phyloP scores from a whole-genome alignment of 2,329 filamentous ascomycete genomes.

The Cladosporium sp. region DNA sequence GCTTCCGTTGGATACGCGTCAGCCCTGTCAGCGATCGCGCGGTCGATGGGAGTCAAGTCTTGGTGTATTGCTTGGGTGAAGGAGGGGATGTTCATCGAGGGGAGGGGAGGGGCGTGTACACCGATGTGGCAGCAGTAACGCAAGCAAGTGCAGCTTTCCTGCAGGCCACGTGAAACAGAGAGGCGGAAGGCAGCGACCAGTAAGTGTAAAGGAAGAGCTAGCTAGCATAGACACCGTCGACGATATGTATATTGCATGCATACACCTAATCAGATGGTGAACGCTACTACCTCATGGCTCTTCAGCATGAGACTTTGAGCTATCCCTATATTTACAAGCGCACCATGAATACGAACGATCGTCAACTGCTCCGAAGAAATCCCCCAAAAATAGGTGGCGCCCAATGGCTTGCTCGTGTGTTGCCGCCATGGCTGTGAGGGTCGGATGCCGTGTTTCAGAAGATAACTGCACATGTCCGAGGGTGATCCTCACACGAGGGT shows the following conservation, averaged over 20 bases:
- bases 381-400: background rate
- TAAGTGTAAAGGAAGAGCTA: background rate
- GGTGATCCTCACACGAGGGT: no score
- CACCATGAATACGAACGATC: slow-evolving; percentile 9
- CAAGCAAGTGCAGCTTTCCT: background rate
- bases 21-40: slow-evolving; percentile 4
- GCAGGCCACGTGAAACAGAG: background rate
- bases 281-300: background rate
- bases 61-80: background rate
- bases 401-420: background rate
- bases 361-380: background rate
- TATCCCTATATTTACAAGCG: background rate
- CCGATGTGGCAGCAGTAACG: background rate
- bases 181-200: background rate
- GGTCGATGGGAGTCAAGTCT: background rate
- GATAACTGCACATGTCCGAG: no score
- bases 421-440: background rate
- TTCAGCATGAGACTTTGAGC: background rate
- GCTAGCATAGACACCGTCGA: background rate
- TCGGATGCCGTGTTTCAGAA: background rate
- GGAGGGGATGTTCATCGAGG: background rate
- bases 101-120: background rate
- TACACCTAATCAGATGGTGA: background rate
- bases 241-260: background rate
- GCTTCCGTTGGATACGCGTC: slow-evolving; percentile 3